Percentiles rank a stretch among this genome's conserved stretches.
Evolutionary conservation across 371 early-diverging fungal genomes (phyloP).

Genomic region (Rhizopus stolonifer): DNA sequence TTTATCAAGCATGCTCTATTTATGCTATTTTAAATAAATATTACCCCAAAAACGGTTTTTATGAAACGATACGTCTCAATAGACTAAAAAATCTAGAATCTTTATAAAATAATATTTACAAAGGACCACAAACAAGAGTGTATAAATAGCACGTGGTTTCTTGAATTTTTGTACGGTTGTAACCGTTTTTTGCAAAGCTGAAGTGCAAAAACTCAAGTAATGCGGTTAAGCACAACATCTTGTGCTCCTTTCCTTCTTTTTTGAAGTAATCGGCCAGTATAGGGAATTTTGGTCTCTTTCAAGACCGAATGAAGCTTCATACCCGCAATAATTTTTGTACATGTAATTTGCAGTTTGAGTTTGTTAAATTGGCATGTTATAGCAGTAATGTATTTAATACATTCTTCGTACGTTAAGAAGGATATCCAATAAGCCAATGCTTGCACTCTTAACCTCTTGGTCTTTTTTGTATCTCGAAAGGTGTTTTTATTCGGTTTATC

Average conservation of each 20-base stretch:
- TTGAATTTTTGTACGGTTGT: too few relatives aligned
- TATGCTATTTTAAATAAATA: slow-evolving; percentile 8
- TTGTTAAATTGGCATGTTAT: slow-evolving; percentile 10
- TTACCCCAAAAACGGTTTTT: neutral
- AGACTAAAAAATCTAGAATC: too few relatives aligned
- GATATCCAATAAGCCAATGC: slow-evolving; percentile 7
- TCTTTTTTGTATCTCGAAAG: slow-evolving; percentile 6
- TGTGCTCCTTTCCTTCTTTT: too few relatives aligned
- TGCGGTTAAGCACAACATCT: too few relatives aligned
- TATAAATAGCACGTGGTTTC: too few relatives aligned
- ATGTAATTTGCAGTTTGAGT: slow-evolving; percentile 5
- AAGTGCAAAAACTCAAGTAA: too few relatives aligned
- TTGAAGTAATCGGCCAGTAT: too few relatives aligned
- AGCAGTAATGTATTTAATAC: slow-evolving; percentile 5
- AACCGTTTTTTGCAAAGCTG: too few relatives aligned
- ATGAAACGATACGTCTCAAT: slow-evolving; percentile 3
- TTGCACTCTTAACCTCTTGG: slow-evolving; percentile 10
- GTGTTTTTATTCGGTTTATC: slow-evolving; percentile 6
- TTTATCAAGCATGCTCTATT: too few relatives aligned
- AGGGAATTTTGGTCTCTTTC: slow-evolving; percentile 5
- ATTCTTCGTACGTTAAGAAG: slow-evolving; percentile 5
- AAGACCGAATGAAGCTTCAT: slow-evolving; percentile 3
- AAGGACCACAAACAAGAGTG: too few relatives aligned
- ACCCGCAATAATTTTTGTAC: slow-evolving; percentile 10
- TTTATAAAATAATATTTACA: too few relatives aligned